Base-by-base conservation (phyloP, 192 early-diverging fungal species). In the Gamsiella multidivaricata region DNA sequence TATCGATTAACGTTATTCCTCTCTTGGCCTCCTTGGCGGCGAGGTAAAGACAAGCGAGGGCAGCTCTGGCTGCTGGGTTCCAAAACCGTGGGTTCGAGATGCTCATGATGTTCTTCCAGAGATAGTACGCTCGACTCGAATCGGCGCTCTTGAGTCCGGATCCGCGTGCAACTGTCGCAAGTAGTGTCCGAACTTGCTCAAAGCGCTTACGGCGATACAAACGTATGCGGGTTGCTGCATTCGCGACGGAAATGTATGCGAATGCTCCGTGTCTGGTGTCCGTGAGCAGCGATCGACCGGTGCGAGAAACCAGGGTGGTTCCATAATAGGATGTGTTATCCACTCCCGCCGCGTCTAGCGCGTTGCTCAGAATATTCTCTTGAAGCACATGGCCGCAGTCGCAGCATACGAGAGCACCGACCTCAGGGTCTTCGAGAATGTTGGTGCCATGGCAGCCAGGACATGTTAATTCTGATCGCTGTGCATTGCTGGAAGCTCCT, bases 1-100 rank as follows among this genome's bases (percentile, higher is more conserved):
- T 11, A 10, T 67, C 47, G 34, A 61, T 10, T 5, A 76, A 34
- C 3, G 64, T 49, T 17, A 76, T 7, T 0, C 58, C 58, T 25
- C 36, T 67, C 23, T 46, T 60, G 17, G 64, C 22, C 39, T 76
- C 72, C 59, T 61, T 66, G 42, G 52, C 42, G 6, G 52, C 63
- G 23, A 76, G 18, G 51, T 76, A 76, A 15, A 76, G 65, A 34
- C 72, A 76, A 10, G 58, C 65, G 0, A 76, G 20, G 3, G 72
- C 59, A 33, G 29, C 39, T 23, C 32, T 18, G 22, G 59, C 59
- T 3, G 59, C 59, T 3, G 45, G 45, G 12, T 47, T 22, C 59
- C 59, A 61, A 46, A 61, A 61, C 28, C n/a, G 25, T 23, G 49
- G 31, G 2, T 10, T 10, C 29, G 34, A 20, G 8, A 20, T 11